Conservation (phyloP, 345 rosid species). For the Turnera subulata region DNA sequence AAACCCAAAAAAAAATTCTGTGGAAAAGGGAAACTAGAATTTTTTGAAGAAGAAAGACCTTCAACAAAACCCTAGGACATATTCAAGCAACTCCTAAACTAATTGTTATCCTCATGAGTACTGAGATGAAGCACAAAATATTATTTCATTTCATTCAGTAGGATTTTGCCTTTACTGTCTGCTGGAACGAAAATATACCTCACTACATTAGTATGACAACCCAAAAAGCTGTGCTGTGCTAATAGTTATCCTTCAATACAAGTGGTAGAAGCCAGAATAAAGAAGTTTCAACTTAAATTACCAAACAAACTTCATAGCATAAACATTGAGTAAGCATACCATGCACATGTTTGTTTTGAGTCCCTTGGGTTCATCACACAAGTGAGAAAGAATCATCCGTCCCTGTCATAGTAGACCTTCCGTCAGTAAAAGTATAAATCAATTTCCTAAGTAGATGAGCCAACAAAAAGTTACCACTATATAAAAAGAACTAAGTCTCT, state of each 20-base stretch:
- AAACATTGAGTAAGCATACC: slow-evolving; percentile 44
- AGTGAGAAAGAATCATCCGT: slow-evolving; percentile 97
- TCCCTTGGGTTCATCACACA: slow-evolving; percentile 99
- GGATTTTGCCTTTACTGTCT: too few relatives aligned
- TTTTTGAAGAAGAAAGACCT: too few relatives aligned
- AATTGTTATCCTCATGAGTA: too few relatives aligned
- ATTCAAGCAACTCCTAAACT: too few relatives aligned
- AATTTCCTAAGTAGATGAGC: not conserved
- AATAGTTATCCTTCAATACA: not conserved
- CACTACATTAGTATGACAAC: too few relatives aligned
- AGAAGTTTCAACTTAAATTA: not conserved
- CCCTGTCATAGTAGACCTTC: slow-evolving; percentile 57
- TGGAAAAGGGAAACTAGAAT: not conserved
- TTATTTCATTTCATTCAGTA: too few relatives aligned
- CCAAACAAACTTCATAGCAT: not conserved
- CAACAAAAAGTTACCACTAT: not conserved
- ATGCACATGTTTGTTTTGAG: slow-evolving; percentile 98
- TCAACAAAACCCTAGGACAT: too few relatives aligned
- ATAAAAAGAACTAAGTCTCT: not conserved
- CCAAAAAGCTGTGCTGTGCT: too few relatives aligned
- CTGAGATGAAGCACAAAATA: too few relatives aligned
- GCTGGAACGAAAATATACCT: too few relatives aligned
- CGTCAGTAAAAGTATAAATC: slow-evolving; percentile 2
- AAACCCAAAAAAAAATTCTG: not conserved
- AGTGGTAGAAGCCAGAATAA: not conserved